Evolutionary conservation across 305 asterid genomes (phyloP).

Genomic region (Petunia hybrid): DNA sequence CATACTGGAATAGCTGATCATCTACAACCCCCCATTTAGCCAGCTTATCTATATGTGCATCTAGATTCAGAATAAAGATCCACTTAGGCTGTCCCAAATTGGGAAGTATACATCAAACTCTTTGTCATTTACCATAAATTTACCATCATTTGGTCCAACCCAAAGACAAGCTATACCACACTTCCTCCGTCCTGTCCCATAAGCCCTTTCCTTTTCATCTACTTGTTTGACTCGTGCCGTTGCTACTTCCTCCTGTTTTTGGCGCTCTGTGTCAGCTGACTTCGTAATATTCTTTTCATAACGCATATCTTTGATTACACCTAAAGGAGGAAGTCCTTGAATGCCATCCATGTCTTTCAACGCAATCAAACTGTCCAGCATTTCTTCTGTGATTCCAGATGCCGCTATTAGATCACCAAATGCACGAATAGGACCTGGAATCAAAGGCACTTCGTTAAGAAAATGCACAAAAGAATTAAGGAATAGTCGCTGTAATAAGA

Average conservation of each 20-base stretch:
- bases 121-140: slow-evolving; percentile 75
- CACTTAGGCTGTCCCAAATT: slow-evolving; percentile 25
- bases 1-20: no score
- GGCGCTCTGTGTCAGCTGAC: slow-evolving; percentile 76
- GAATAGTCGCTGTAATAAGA: slow-evolving; percentile 4
- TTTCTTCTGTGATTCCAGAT: slow-evolving; percentile 89
- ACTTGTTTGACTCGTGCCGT: slow-evolving; percentile 75
- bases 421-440: slow-evolving; percentile 81
- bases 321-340: slow-evolving; percentile 83
- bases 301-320: slow-evolving; percentile 70
- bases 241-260: slow-evolving; percentile 80
- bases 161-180: slow-evolving; percentile 96
- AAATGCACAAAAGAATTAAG: background rate
- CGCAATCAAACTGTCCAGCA: slow-evolving; percentile 86
- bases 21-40: no score
- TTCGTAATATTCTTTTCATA: slow-evolving; percentile 62
- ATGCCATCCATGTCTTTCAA: slow-evolving; percentile 82
- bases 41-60: no score
- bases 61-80: no score
- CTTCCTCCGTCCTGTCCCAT: slow-evolving; percentile 92
- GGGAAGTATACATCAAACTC: slow-evolving; percentile 93
- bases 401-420: slow-evolving; percentile 94
- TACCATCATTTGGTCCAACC: slow-evolving; percentile 86
- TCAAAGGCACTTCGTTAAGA: slow-evolving; percentile 28
- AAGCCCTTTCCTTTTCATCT: slow-evolving; percentile 87